Percentiles rank a stretch among this genome's conserved stretches.
These are phyloP conservation scores for Penicillium hordei DNA, from an alignment of 2,329 filamentous ascomycete genomes.

Conservation along the genomic window DNA sequence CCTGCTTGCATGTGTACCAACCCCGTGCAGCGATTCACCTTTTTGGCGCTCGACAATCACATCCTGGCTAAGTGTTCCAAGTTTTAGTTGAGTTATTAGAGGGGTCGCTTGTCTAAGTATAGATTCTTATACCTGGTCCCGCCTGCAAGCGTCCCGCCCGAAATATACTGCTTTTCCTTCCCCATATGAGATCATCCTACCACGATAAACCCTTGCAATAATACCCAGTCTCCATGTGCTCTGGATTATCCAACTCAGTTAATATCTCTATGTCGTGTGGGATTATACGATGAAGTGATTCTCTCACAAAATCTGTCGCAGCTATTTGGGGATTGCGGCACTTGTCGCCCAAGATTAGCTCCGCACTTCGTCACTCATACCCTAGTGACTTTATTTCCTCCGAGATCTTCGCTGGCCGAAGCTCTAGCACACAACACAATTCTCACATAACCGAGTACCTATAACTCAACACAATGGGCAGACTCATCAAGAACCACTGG, in stretches of 20 bases:
- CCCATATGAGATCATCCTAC: constrained; percentile 11
- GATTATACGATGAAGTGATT: constrained; percentile 5
- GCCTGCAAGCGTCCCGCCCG: constrained; percentile 11
- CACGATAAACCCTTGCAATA: constrained; percentile 5
- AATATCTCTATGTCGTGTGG: not conserved
- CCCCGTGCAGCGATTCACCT: constrained; percentile 15
- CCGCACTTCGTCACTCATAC: not conserved
- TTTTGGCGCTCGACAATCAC: constrained; percentile 19
- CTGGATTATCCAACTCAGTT: not conserved
- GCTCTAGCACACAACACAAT: constrained; percentile 3
- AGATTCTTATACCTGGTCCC: constrained; percentile 17
- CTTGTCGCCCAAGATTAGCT: not conserved
- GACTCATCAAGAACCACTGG: constrained; percentile 99
- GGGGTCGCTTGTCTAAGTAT: constrained; percentile 20
- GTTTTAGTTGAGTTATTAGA: constrained; percentile 1
- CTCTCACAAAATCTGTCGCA: not conserved
- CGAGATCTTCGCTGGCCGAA: constrained; percentile 32
- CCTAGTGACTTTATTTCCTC: constrained; percentile 2
- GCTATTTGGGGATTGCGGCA: constrained; percentile 3
- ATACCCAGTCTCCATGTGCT: not conserved
- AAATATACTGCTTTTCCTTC: constrained; percentile 7
- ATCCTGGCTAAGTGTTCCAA: constrained; percentile 6
- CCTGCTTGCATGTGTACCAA: constrained; percentile 8
- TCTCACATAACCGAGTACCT: not conserved
- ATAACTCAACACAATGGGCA: constrained; percentile 67